Conservation (phyloP, 768 basidiomycete genomes). For the Lenzites betulinus region DNA sequence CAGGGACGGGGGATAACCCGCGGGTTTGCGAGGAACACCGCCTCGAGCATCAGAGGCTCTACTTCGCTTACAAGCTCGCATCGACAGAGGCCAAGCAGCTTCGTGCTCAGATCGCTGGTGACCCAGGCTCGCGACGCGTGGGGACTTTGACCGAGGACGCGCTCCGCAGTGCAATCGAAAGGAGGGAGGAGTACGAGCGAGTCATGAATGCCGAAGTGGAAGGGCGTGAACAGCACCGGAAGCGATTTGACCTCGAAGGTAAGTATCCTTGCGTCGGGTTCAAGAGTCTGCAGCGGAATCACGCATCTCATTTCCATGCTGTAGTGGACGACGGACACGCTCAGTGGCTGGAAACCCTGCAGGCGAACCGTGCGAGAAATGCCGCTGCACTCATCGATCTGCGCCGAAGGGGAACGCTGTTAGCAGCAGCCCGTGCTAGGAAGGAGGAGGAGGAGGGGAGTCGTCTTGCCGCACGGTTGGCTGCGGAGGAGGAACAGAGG, state of each 20-base stretch:
- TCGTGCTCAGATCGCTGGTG: background rate
- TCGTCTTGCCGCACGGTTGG: background rate
- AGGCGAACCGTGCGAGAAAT: background rate
- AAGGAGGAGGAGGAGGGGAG: background rate
- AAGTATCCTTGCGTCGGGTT: background rate
- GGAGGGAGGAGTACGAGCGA: background rate
- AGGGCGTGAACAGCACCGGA: background rate
- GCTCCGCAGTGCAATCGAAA: background rate
- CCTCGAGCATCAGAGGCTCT: background rate
- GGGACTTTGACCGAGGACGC: background rate
- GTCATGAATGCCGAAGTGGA: background rate
- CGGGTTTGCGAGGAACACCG: background rate
- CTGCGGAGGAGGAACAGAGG: background rate
- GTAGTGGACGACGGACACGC: slow-evolving; percentile 1
- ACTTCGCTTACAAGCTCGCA: background rate
- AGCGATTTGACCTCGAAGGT: background rate
- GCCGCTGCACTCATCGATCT: background rate
- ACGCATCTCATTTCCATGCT: background rate
- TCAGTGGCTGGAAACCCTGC: background rate
- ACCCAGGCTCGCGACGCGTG: background rate
- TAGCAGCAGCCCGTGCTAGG: background rate
- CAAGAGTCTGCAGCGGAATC: too few species aligned
- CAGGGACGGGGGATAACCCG: background rate
- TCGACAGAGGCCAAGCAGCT: background rate
- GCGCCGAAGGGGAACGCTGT: background rate